Base-by-base conservation (phyloP, 352 stramenopile genomes). In the Lagenidium sp. region DNA sequence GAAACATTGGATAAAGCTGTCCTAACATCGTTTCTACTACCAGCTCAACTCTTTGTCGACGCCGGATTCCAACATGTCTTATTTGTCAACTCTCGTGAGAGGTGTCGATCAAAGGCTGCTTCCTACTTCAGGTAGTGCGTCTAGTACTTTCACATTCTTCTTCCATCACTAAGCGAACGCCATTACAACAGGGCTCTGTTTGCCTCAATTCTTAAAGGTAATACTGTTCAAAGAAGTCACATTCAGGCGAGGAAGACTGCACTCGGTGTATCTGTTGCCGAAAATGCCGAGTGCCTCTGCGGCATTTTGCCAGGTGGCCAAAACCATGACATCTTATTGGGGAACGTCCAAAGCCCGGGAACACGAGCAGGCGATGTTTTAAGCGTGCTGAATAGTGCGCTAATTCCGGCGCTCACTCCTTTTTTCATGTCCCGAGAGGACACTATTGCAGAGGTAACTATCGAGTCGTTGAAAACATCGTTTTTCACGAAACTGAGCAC, bases 401-500 rank as follows among this genome's bases (percentile, higher is more conserved):
- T 81, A 34, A 80, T 85, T 29, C 75, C 71, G 15, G 57, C 74
- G n/a, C 45, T 82, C 11, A 56, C 75, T 41, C 51, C 69, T 2
- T 58, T 68, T 42, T 81, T 82, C 53, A 57, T 82, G 32, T 60
- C 66, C 16, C 48, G 71, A 45, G 72, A 87, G 34, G 26, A 44
- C 7, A 47, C 60, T 26, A 63, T 85, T 15, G 55, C 31, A 41
- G 54, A 84, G 66, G 73, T 83, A 21, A 43, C 40, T 2, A 32
- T 32, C 28, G n/a, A n/a, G n/a, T n/a, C n/a, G 25, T 19, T 43
- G n/a, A 15, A 41, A 18, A 24, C 6, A 16, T 34, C 20, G 39
- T 36, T 28, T 37, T n/a, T 34, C 28, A 32, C 20, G 19, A 8
- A 15, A 32, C 15, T 32, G 28, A 32, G 28, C 15, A 32, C 15